Percentiles rank a stretch among this genome's conserved stretches.
Conservation (phyloP, 1,284 basidiomycete genomes). For the Thelephora terrestris region DNA sequence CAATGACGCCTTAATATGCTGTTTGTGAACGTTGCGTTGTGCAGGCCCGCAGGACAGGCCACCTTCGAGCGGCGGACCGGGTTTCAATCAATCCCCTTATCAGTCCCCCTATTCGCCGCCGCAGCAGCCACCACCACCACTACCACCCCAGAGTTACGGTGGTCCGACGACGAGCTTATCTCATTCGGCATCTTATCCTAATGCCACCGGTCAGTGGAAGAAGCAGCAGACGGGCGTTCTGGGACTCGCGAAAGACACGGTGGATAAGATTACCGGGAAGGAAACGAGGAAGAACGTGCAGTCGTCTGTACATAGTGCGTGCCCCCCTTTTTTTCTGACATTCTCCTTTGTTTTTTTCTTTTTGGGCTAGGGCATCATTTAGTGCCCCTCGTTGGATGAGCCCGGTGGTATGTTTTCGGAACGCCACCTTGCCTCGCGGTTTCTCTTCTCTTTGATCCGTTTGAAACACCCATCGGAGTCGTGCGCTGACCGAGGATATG, state of each 20-base stretch:
- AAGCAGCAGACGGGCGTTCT: background rate
- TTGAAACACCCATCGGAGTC: no score
- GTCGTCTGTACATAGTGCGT: constrained; percentile 16
- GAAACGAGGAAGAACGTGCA: constrained; percentile 16
- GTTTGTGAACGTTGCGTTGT: no score
- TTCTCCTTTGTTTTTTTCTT: constrained; percentile 1
- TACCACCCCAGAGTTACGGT: constrained; percentile 4
- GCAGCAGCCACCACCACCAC: constrained; percentile 6
- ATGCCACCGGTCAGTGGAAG: background rate
- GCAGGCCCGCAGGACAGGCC: constrained; percentile 6
- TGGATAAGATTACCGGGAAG: constrained; percentile 19
- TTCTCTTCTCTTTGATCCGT: no score
- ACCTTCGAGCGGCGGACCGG: background rate
- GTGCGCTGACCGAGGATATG: no score
- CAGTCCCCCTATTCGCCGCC: constrained; percentile 1
- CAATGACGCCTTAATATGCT: background rate
- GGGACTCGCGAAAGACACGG: constrained; percentile 10
- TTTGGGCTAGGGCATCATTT: background rate
- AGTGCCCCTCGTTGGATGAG: no score
- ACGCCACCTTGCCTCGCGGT: no score
- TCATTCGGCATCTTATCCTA: background rate
- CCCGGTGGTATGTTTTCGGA: no score
- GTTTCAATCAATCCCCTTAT: background rate
- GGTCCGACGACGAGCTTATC: background rate
- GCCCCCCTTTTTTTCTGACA: constrained; percentile 3